These are phyloP conservation scores for Cystobasidium onofrii DNA, from an alignment of 768 basidiomycete genomes.

Conservation along the genomic window DNA sequence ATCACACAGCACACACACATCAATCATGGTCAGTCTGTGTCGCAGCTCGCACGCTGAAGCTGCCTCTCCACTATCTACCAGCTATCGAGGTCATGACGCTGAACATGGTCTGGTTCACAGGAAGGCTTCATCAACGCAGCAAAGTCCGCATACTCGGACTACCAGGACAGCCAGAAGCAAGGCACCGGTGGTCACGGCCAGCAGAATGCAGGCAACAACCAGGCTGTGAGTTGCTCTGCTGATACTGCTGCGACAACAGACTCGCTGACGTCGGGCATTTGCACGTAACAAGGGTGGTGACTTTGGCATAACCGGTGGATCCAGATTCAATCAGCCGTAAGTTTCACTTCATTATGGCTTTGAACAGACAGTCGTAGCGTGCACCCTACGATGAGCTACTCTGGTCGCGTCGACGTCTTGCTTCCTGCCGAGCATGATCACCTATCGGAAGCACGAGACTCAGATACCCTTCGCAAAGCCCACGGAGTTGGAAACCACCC, in stretches of 20 bases:
- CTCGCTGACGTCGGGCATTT: neutral
- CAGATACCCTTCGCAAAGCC: no score
- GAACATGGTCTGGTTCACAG: no score
- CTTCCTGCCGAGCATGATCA: no score
- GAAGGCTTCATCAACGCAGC: neutral
- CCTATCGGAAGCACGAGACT: no score
- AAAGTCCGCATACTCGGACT: neutral
- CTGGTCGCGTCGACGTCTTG: neutral
- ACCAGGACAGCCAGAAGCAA: constrained; percentile 7
- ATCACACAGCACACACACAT: no score
- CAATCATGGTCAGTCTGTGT: no score
- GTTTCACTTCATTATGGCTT: neutral
- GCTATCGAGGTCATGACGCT: neutral
- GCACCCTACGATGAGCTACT: neutral
- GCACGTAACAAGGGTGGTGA: neutral
- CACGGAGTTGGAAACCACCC: no score
- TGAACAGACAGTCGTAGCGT: neutral
- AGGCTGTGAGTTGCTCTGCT: neutral
- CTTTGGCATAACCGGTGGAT: constrained; percentile 27
- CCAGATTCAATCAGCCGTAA: neutral
- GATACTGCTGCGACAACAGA: neutral
- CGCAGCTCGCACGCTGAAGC: no score
- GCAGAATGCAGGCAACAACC: constrained; percentile 29
- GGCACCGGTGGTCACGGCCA: neutral
- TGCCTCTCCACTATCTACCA: neutral